These are phyloP conservation scores for Calonectria hongkongensis DNA, from an alignment of 2,329 filamentous ascomycete species.

Conservation along the genomic window DNA sequence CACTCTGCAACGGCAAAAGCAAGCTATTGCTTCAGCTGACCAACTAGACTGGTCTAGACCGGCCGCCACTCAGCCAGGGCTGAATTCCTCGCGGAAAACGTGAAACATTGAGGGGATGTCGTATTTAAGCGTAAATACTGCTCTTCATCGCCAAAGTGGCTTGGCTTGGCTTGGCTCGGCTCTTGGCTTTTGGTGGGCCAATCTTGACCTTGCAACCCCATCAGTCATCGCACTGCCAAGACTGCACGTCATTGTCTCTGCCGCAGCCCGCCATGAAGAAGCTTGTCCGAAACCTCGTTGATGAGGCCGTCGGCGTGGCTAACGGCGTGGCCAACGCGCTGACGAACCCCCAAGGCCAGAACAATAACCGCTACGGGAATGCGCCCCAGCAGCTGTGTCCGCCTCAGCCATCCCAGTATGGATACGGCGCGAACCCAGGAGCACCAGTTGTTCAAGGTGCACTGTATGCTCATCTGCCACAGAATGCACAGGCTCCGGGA, in stretches of 20 bases:
- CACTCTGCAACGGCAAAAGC: neutral
- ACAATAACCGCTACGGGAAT: neutral
- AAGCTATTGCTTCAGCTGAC: slow-evolving; percentile 16
- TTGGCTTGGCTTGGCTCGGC: slow-evolving; percentile 14
- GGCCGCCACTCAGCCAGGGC: neutral
- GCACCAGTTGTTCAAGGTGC: slow-evolving; percentile 29
- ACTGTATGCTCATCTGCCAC: slow-evolving; percentile 39
- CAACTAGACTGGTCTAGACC: slow-evolving; percentile 22
- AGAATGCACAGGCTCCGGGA: neutral
- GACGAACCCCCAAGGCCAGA: neutral
- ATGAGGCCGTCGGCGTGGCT: slow-evolving; percentile 14
- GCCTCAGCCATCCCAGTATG: slow-evolving; percentile 1
- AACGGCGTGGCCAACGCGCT: slow-evolving; percentile 24
- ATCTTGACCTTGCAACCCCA: slow-evolving; percentile 10
- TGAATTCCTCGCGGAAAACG: neutral
- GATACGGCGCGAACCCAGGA: neutral
- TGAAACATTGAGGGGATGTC: neutral
- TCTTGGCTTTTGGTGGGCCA: slow-evolving; percentile 14
- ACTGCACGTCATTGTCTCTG: slow-evolving; percentile 4
- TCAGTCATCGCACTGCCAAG: neutral
- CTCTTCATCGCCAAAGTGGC: neutral
- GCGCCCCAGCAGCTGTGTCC: slow-evolving; percentile 18
- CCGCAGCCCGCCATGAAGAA: neutral
- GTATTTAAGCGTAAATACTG: neutral
- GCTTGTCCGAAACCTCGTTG: slow-evolving; percentile 2